These are phyloP conservation scores for Bretschneidera sinensis DNA, from an alignment of 345 rosid genomes.

Conservation along the genomic window DNA sequence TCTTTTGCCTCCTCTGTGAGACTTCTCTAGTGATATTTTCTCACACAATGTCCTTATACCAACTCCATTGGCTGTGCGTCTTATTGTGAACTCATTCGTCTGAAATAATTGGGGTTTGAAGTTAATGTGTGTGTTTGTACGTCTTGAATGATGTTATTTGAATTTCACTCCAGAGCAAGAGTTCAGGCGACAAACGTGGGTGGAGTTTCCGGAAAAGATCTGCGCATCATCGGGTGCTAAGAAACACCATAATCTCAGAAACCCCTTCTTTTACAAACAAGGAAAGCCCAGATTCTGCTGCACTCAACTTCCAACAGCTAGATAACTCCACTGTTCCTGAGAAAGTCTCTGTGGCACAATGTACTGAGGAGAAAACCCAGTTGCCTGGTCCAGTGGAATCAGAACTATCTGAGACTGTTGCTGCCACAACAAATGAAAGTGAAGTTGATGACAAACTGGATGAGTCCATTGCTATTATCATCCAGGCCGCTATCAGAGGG, in stretches of 20 bases:
- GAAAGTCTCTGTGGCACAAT: conserved; percentile 14
- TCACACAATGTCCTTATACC: too few relatives aligned
- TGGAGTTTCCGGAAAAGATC: conserved; percentile 87
- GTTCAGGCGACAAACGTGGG: conserved; percentile 48
- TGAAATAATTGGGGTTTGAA: too few relatives aligned
- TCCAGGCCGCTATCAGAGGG: conserved; percentile 57
- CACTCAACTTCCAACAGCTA: conserved; percentile 32
- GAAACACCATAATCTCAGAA: conserved; percentile 48
- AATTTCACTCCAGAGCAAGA: conserved; percentile 12
- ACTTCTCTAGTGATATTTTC: too few relatives aligned
- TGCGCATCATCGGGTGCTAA: conserved; percentile 62
- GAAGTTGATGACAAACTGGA: conserved; percentile 28
- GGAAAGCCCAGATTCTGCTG: conserved; percentile 50
- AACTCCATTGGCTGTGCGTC: too few relatives aligned
- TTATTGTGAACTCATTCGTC: too few relatives aligned
- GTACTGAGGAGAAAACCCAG: conserved; percentile 35
- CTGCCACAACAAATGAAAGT: too few relatives aligned
- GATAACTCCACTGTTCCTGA: conserved; percentile 22
- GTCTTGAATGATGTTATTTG: not conserved
- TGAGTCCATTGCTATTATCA: conserved; percentile 44
- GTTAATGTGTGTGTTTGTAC: not conserved
- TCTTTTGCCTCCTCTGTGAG: too few relatives aligned
- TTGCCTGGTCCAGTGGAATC: conserved; percentile 25
- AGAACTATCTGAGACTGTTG: not conserved
- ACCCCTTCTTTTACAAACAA: conserved; percentile 29